Base-by-base conservation (phyloP, 208 protist genomes). In the Crithidia expoeki region DNA sequence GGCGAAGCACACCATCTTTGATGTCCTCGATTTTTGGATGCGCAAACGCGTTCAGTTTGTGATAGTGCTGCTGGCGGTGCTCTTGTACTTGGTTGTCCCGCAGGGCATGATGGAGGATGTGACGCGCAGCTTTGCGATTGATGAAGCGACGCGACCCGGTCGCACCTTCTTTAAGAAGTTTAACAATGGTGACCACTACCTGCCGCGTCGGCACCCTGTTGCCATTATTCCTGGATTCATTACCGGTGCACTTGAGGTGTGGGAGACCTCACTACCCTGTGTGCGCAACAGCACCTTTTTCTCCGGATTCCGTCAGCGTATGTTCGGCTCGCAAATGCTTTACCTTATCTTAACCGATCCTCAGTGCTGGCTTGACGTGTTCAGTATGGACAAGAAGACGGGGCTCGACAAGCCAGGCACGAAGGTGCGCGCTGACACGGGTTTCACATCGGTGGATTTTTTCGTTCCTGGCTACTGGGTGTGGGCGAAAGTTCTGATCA, bases 391-490 rank as follows among this genome's bases (percentile, higher is more conserved):
- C 62, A 79, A 78, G 53, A 76, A 50, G 11, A 92, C 90, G 0
- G 93, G 92, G 0, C 58, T 86, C 17, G 95, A 98, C 74, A 79
- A 72, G 16, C 51, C 83, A 11, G 88, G 89, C 42, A 85, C 94
- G 23, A 90, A 91, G 62, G 78, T 98, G 63, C 86, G 95, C 47
- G 78, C 93, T 6, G 95, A 92, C 69, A 68, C 71, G 10, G 92
- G 92, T 53, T 88, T 97, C 70, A 73, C 81, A 47, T 86, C 89
- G 0, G 86, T 94, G 17, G 93, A 97, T 67, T 97, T 94, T 64
- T 95, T 98, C 55, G 58, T 98, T 11, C 89, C 90, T 0, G 90
- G 90, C 16, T 96, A 91, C 76, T 96, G 93, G 94, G 92, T 98
- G 30, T 98, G 93, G 92, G 92, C 84, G 14, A 96, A 95, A 64